Base-by-base conservation (phyloP, 768 basidiomycete genomes). In the Aureoboletus auriporus region DNA sequence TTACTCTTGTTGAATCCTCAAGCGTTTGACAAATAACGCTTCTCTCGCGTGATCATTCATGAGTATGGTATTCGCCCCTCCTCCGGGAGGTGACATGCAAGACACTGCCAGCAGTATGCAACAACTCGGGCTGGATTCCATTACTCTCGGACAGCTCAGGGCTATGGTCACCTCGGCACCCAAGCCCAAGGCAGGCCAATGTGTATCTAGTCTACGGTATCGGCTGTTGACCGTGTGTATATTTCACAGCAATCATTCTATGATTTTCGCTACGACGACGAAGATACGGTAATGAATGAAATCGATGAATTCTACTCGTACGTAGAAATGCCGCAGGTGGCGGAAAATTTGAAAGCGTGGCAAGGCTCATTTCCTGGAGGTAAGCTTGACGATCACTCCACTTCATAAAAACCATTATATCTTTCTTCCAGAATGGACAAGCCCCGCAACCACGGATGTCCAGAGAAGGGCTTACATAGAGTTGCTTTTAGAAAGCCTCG, bases 241-340 rank as follows among this genome's bases (percentile, higher is more conserved):
- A 48, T 59, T 46, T 54, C 59, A 59, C 69, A 92, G 89, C 87
- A 89, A 82, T 83, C 82, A 8, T 81, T 79, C 58, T 96, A 89
- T 67, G 91, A 93, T 73, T 96, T 88, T 69, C 82, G 87, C 52
- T 97, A 97, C 65, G 90, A 95, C 57, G 94, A 98, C 66, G 93
- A 95, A 62, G 92, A 96, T 68, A 93, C 90, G 5, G 83, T 97
- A 16, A 85, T 95, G 78, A 87, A 89, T 59, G 96, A 99, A 66
- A 84, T 99, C 34, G 90, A 97, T 50, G 96, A 99, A 69, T 97
- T 98, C 71, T 98, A 95, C 68, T 91, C 92, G 17, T 99, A 96
- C 69, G 84, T 92, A 52, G 95, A 97, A 73, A 90, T 93, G 80
- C 81, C 88, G 0, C 89, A 93, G 64, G 85, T 93, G 17, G 82